Percentiles rank a stretch among this genome's conserved stretches.
Evolutionary conservation across 768 basidiomycete genomes (phyloP).

Genomic region (Suillus hirtellus): DNA sequence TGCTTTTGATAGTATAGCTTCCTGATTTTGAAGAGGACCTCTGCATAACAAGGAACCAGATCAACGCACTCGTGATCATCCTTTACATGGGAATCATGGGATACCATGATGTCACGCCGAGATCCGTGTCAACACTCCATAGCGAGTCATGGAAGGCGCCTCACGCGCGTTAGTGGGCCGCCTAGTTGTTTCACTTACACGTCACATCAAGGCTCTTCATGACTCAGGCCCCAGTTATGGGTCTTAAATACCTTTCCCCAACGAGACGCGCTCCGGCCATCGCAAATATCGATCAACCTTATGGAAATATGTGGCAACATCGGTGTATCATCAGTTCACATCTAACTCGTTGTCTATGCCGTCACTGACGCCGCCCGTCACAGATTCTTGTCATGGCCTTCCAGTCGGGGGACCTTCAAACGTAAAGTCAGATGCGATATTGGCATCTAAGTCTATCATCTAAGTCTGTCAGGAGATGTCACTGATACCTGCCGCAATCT

Average conservation of each 20-base stretch:
- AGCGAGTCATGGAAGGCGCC: too few species aligned
- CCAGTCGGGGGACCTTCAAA: too few species aligned
- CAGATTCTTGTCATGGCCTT: too few species aligned
- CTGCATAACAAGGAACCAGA: conserved; percentile 57
- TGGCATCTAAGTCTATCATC: too few species aligned
- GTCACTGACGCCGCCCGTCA: too few species aligned
- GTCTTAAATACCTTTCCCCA: conserved; percentile 62
- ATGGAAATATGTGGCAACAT: conserved; percentile 82
- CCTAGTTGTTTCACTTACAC: not conserved
- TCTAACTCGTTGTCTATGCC: not conserved
- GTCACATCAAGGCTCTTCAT: conserved; percentile 59
- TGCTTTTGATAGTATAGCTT: not conserved
- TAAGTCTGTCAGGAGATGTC: not conserved
- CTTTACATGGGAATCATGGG: conserved; percentile 50
- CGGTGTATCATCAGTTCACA: conserved; percentile 46
- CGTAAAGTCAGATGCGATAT: too few species aligned
- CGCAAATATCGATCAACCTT: conserved; percentile 56
- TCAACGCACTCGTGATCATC: conserved; percentile 65
- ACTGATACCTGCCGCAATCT: not conserved
- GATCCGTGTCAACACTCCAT: too few species aligned
- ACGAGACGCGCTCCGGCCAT: conserved; percentile 67
- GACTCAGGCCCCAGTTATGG: conserved; percentile 70
- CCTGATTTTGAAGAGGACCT: conserved; percentile 70
- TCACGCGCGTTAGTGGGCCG: not conserved
- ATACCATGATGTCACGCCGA: too few species aligned